Percentiles rank a stretch among this genome's conserved stretches.
Conservation (phyloP, 805 yeast species). For the Nakazawaea ernobii region DNA sequence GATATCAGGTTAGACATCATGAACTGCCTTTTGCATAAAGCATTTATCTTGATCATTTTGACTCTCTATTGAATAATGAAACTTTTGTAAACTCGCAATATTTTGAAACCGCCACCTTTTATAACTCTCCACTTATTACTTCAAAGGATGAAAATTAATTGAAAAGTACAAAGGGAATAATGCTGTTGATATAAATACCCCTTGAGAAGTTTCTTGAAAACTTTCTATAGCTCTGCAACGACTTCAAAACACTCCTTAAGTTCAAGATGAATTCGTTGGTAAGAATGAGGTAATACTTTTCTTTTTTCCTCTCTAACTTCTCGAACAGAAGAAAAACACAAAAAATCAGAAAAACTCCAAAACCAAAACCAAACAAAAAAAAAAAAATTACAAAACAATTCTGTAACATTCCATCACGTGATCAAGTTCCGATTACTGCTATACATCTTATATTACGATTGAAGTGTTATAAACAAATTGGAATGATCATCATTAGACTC, state of each 20-base stretch:
- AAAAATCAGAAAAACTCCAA: no score
- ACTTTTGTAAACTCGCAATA: not conserved
- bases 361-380: no score
- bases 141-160: no score
- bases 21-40: not conserved
- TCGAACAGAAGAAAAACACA: no score
- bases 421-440: not conserved
- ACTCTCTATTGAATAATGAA: not conserved
- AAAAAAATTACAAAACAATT: not conserved
- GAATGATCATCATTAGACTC: constrained; percentile 32
- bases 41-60: not conserved
- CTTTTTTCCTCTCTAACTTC: no score
- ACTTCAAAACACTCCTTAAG: no score
- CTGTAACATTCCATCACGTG: not conserved
- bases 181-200: no score
- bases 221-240: no score
- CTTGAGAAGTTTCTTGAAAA: no score
- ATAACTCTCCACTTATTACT: not conserved
- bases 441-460: not conserved
- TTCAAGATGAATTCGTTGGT: no score
- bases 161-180: no score
- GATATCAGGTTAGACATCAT: not conserved
- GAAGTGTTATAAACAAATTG: constrained; percentile 4
- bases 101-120: not conserved
- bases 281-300: no score